Evolutionary conservation across 768 basidiomycete genomes (phyloP), one percentile per base, ranked within the genome.

Genomic region (Pleurotus pulmonarius): DNA sequence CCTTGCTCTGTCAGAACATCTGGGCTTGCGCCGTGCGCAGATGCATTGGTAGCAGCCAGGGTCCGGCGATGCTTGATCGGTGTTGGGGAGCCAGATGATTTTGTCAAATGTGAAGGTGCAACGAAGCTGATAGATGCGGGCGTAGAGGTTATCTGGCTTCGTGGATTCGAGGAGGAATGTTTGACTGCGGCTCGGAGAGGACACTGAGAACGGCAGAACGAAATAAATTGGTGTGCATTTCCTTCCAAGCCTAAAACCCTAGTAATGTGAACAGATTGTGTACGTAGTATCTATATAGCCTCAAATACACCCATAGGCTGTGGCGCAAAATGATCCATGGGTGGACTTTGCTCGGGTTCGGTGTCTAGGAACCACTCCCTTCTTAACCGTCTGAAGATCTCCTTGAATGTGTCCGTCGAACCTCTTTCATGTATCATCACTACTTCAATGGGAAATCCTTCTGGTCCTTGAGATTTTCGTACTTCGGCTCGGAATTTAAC

Each of bases 1-100:
- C 97, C 96, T 8, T 99, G 97, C 67, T 96, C 94, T 4, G 70
- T 90, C 34, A 78, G 97, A 57, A 88, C 92, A 7, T 94, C 92
- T 0, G 95, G 96, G 3, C 78, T 95, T 44, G 70, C 85, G 0
- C 87, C 94, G 1, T 98, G 97, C 67, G 86, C 92, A 8, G 83
- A 94, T 59, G 88, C 90, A 3, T 80, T 98, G 49, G 82, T 97
- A 34, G 75, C 75, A 13, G 86, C 89, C 3, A 74, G 75, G 41
- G 76, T 98, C 40, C 80, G 74, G 46, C 79, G 87, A 18, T 95
- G 96, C 61, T 86, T 87, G 65, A 88, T 98, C 44, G 96, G 96
- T 2, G 93, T 87, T 2, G 81, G 84, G 58, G 96, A 99, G 69
- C 96, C 96, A 3, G 83, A 83, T 55, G 96, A 98, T 69, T 99